Conservation (phyloP, 441 rosid genomes). For the Erodium trifolium region DNA sequence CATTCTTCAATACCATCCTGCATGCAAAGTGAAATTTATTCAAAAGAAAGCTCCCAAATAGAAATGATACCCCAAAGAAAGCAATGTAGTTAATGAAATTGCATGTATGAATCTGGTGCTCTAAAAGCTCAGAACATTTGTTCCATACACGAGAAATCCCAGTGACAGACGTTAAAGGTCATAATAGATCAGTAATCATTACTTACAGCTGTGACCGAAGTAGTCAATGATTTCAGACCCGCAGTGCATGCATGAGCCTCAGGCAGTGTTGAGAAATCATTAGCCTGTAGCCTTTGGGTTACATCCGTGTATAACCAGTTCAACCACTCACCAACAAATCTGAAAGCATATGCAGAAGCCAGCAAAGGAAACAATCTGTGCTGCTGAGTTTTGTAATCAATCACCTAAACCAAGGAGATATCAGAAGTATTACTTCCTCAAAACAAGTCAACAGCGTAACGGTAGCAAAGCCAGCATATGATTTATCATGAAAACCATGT, state of each 20-base stretch:
- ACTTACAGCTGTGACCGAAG: slow-evolving; percentile 82
- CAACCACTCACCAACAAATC: slow-evolving; percentile 96
- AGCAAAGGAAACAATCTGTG: slow-evolving; percentile 89
- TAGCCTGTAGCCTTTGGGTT: slow-evolving; percentile 67
- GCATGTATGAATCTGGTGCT: background rate
- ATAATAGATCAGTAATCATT: slow-evolving; percentile 13
- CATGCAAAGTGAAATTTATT: slow-evolving; percentile 20
- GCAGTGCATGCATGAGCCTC: slow-evolving; percentile 99
- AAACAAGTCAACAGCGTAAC: background rate
- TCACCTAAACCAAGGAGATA: slow-evolving; percentile 47
- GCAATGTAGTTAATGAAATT: no score
- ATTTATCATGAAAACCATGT: background rate
- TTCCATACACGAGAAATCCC: background rate
- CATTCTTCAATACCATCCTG: slow-evolving; percentile 98
- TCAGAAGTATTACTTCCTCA: slow-evolving; percentile 13
- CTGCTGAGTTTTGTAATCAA: slow-evolving; percentile 94
- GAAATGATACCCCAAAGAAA: background rate
- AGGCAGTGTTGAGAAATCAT: slow-evolving; percentile 83
- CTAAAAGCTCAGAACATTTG: background rate
- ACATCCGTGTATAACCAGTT: slow-evolving; percentile 87
- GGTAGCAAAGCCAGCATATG: background rate
- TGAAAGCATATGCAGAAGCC: slow-evolving; percentile 96
- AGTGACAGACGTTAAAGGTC: background rate
- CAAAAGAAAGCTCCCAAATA: slow-evolving; percentile 9
- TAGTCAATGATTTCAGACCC: slow-evolving; percentile 90